Percentiles rank a stretch among this genome's conserved stretches.
These are phyloP conservation scores for Lobosporangium transversale DNA, from an alignment of 192 early-diverging fungal species.

Conservation along the genomic window DNA sequence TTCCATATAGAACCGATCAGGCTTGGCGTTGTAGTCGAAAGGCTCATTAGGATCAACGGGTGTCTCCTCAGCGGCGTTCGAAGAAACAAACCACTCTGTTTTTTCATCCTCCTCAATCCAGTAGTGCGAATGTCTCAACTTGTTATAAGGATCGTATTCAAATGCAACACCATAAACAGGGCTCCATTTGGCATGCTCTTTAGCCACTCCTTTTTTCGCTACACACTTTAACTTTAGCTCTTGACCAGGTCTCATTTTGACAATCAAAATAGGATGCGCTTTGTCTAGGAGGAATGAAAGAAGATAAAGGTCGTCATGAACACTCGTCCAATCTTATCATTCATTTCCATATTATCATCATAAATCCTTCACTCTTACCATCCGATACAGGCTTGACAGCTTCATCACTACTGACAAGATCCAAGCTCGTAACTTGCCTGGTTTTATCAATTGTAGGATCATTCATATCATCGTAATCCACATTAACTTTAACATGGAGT, in stretches of 20 bases:
- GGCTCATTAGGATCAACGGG: constrained; percentile 59
- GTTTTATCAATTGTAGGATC: constrained; percentile 67
- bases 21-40: constrained; percentile 86
- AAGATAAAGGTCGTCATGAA: not conserved
- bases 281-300: constrained; percentile 16
- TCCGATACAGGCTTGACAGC: constrained; percentile 73
- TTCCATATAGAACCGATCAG: constrained; percentile 80
- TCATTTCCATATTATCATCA: no score
- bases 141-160: constrained; percentile 98
- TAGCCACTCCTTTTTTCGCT: constrained; percentile 96
- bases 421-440: constrained; percentile 81
- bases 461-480: constrained; percentile 57
- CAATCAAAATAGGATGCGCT: constrained; percentile 70
- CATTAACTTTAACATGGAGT: constrained; percentile 85
- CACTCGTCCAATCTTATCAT: no score
- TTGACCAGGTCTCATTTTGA: constrained; percentile 92
- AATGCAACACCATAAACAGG: constrained; percentile 90
- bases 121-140: constrained; percentile 87
- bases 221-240: constrained; percentile 90
- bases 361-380: constrained; percentile 51
- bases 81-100: constrained; percentile 80
- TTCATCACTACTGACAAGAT: constrained; percentile 81
- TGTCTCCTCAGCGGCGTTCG: constrained; percentile 71
- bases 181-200: constrained; percentile 98
- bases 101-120: constrained; percentile 91